Evolutionary conservation across 148 eudicot species (phyloP), one percentile per base, ranked within the genome.

Genomic region (Beta vulgaris): DNA sequence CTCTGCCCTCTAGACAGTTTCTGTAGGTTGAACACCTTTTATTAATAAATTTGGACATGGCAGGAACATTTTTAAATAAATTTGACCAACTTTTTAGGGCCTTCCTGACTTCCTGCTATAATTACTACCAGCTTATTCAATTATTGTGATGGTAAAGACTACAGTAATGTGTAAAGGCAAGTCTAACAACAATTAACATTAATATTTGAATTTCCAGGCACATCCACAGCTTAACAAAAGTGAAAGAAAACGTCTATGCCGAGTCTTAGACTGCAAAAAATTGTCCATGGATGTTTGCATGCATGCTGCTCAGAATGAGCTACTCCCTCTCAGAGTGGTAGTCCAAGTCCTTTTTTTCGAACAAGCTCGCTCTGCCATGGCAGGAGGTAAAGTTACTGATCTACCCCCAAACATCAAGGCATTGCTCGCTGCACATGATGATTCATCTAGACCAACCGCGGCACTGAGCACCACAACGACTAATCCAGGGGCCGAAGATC

Each of bases 261-360:
- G 90, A 75, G 82, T 78, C 11, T 67, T 93, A 34, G 93, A 93
- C 86, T 93, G 98, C 91, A 86, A 87, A 58, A 93, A 85, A 69
- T 40, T 93, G 69, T 93, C 98, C 6, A 73, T 86, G 79, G 89
- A 89, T 73, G 86, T 84, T 0, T 86, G 93, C 73, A 80, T 81
- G 77, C 90, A 93, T 28, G 98, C 93, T 43, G 96, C 93, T 1
- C 91, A 93, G 59, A 93, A 93, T 53, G 98, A 93, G 79, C 68
- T 82, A 54, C 93, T 93, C 5, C 98, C 98, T 0, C 79, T 93
- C 31, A 75, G 98, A 72, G 87, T 87, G 1, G 88, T 93, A 21
- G 98, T 93, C 9, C 98, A 93, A 82, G 98, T 93, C 53, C 93
- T 93, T 15, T 93, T 93, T 86, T 87, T 80, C n/a, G 98, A 93